Evolutionary conservation across 2,329 filamentous ascomycete genomes (phyloP), one percentile per base, ranked within the genome.

Genomic region (Cladophialophora exuberans): DNA sequence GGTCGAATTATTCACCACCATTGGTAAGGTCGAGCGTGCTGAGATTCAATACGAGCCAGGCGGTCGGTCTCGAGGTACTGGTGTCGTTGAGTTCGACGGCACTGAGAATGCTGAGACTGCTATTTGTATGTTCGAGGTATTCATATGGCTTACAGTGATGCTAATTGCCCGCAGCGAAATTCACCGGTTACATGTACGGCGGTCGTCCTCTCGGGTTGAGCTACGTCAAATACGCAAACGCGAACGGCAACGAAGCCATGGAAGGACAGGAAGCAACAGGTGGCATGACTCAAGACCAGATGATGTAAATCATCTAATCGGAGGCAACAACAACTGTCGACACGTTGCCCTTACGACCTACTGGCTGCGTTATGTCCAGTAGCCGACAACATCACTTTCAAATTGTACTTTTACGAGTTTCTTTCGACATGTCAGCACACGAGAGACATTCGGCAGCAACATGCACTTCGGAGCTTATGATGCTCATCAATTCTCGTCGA

Each of bases 31-130:
- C 56, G 91, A 97, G 67, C 91, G 94, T 67, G 94, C 94, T n/a
- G 94, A 99, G 76, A 97, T 99, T 54, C 94, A 99, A 74, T 97
- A 99, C 69, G 94, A 99, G 73, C 88, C 90, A 3, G 97, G 95
- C 67, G 94, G 94, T 41, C 89, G 94, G 66, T 99, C 94, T 57
- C 88, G 91, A 62, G 94, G 94, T 62, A 94, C 89, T 56, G 94
- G 94, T 70, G 94, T 99, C n/a, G 94, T 99, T 52, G 87, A 94
- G 60, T 97, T 99, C 70, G 90, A 95, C 69, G 83, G 76, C 50
- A 76, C 84, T 13, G 86, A 92, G 6, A 95, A 91, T 60, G 91
- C 94, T 1, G 91, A 96, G 66, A 97, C 91, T 18, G 88, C 93
- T 41, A 97, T 99, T 66, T 74, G 82, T 84, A 75, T 15, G 22